Percentiles rank a stretch among this genome's conserved stretches.
Conservation (phyloP, 148 eudicot species). For the Vaccinium myrtillus region DNA sequence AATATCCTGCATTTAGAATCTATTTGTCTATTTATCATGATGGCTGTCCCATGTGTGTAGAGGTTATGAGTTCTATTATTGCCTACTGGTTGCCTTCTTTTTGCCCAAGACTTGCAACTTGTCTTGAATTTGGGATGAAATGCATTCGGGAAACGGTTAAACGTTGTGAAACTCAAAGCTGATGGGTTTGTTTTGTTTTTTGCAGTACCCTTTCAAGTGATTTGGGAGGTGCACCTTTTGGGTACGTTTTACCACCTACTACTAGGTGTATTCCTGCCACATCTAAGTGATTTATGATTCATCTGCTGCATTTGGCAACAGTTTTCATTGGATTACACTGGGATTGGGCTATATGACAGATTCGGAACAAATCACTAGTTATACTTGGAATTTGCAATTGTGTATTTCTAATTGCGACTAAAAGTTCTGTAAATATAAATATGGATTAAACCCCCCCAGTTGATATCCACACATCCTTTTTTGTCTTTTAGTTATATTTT, state of each 20-base stretch:
- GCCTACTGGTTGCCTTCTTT: neutral
- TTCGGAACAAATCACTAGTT: no score
- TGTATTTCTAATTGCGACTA: no score
- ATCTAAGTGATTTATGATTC: neutral
- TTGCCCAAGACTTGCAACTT: neutral
- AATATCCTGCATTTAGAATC: neutral
- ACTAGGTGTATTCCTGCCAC: neutral
- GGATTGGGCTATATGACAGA: neutral
- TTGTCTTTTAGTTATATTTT: no score
- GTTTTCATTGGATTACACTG: neutral
- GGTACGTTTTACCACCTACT: conserved; percentile 42
- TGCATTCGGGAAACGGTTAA: neutral
- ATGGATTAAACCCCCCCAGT: no score
- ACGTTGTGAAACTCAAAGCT: neutral
- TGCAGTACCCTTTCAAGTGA: conserved; percentile 76
- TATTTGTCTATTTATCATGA: neutral
- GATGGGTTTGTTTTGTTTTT: conserved; percentile 13
- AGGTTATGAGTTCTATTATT: neutral
- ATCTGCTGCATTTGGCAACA: neutral
- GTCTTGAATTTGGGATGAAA: neutral
- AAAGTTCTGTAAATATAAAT: no score
- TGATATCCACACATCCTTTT: no score
- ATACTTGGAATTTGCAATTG: no score
- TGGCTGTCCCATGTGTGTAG: neutral
- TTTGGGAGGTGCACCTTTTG: conserved; percentile 86